Evolutionary conservation across 208 protist genomes (phyloP).

Genomic region (Acanthamoeba healyi): DNA sequence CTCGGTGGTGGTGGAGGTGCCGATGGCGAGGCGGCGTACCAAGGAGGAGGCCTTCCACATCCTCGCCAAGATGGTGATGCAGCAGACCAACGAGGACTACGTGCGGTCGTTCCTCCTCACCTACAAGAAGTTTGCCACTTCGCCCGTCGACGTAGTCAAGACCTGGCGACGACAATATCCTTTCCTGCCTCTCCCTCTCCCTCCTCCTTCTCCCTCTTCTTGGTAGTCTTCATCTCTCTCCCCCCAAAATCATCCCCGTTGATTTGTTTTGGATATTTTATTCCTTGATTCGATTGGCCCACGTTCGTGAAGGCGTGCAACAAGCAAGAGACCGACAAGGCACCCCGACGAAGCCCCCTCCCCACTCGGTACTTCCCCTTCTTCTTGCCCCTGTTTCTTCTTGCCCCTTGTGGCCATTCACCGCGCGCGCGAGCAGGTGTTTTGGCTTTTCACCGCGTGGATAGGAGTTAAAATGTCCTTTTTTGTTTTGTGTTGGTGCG

Average conservation of each 20-base stretch:
- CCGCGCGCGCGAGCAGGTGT: background rate
- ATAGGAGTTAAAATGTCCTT: background rate
- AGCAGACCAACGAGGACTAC: conserved; percentile 59
- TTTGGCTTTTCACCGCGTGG: background rate
- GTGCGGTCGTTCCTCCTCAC: conserved; percentile 1
- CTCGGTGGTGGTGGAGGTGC: background rate
- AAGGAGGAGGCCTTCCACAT: conserved; percentile 29
- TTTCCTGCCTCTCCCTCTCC: background rate
- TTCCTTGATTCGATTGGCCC: background rate
- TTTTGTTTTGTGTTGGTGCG: background rate
- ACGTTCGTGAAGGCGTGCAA: conserved; percentile 16
- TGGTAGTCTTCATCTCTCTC: background rate
- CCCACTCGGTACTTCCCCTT: background rate
- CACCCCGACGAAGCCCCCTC: background rate
- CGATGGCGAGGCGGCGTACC: background rate
- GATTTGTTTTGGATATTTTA: background rate
- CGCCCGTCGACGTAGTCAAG: background rate
- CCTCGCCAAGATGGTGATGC: conserved; percentile 38
- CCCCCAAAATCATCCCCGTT: background rate
- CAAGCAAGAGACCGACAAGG: background rate
- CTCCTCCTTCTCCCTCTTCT: background rate
- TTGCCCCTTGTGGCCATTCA: background rate
- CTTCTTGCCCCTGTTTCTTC: background rate
- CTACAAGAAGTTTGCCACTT: conserved; percentile 26
- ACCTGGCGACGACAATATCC: conserved; percentile 57